Conservation (phyloP, 306 rosid species). For the Gastrolobium villosum region DNA sequence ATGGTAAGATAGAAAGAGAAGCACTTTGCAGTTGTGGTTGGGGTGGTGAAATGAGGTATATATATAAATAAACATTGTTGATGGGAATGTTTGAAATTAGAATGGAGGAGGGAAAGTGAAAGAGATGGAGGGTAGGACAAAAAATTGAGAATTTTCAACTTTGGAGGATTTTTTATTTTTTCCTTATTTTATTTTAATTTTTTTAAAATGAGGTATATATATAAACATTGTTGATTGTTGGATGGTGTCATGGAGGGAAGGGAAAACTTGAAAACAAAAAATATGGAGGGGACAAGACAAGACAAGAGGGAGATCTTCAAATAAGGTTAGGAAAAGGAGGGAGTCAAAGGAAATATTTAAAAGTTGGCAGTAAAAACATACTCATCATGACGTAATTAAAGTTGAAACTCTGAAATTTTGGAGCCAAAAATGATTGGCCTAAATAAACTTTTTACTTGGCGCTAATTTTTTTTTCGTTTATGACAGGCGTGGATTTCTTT, state of each 20-base stretch:
- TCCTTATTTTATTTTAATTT: too few relatives aligned
- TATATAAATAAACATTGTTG: slow-evolving; percentile 39
- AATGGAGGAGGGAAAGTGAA: slow-evolving; percentile 41
- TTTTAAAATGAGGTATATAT: too few relatives aligned
- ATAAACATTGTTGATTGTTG: too few relatives aligned
- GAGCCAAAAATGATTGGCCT: background rate
- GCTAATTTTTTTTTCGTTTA: background rate
- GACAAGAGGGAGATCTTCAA: background rate
- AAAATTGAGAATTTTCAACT: background rate
- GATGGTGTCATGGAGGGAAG: background rate
- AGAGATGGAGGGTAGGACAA: slow-evolving; percentile 28
- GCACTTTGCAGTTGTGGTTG: background rate
- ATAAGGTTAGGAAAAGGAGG: background rate
- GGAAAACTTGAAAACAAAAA: background rate
- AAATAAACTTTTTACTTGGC: background rate
- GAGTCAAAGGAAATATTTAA: background rate
- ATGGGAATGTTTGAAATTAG: slow-evolving; percentile 12
- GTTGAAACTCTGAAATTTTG: background rate
- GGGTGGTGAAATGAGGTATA: background rate
- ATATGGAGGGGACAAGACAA: too few relatives aligned
- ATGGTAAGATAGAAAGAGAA: background rate
- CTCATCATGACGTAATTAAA: too few relatives aligned
- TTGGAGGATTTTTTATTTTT: background rate
- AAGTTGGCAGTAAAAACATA: background rate
- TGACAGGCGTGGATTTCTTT: too few relatives aligned